Percentiles rank a stretch among this genome's conserved stretches.
Evolutionary conservation across 768 basidiomycete species (phyloP).

Genomic region (Boletales sp.): DNA sequence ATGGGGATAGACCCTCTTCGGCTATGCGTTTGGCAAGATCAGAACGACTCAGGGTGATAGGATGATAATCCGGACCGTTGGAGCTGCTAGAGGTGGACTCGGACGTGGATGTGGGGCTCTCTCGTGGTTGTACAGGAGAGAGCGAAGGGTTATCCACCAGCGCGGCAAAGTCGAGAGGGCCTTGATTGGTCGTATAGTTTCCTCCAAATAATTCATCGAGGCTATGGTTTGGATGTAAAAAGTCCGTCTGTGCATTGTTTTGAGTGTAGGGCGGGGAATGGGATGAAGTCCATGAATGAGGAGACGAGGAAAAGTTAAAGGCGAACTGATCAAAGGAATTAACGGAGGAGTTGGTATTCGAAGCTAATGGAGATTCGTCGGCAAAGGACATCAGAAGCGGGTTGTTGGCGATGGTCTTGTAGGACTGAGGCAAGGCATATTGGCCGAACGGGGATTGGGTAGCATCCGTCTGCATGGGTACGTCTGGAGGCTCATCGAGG

Average conservation of each 20-base stretch:
- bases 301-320: slow-evolving; percentile 41
- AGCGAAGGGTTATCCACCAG: slow-evolving; percentile 30
- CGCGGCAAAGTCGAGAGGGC: slow-evolving; percentile 31
- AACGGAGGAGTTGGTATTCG: slow-evolving; percentile 14
- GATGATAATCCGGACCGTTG: slow-evolving; percentile 18
- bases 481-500: slow-evolving; percentile 60
- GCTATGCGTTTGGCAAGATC: slow-evolving; percentile 51
- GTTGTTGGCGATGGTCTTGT: slow-evolving; percentile 79
- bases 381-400: slow-evolving; percentile 85
- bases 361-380: slow-evolving; percentile 40
- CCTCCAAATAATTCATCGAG: slow-evolving; percentile 49
- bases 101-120: slow-evolving; percentile 39
- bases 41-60: slow-evolving; percentile 37
- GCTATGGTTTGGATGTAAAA: slow-evolving; percentile 21
- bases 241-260: slow-evolving; percentile 18
- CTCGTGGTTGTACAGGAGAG: slow-evolving; percentile 41
- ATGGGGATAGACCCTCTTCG: slow-evolving; percentile 58
- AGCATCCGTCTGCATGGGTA: slow-evolving; percentile 58
- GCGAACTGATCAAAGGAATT: slow-evolving; percentile 39
- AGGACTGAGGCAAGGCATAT: slow-evolving; percentile 45
- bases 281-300: slow-evolving; percentile 22
- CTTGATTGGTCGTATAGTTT: slow-evolving; percentile 30
- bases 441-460: slow-evolving; percentile 45
- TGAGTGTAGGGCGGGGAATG: slow-evolving; percentile 19
- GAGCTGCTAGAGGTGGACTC: slow-evolving; percentile 25